These are phyloP conservation scores for Artemisia annua DNA, from an alignment of 129 eudicot genomes.

Conservation along the genomic window DNA sequence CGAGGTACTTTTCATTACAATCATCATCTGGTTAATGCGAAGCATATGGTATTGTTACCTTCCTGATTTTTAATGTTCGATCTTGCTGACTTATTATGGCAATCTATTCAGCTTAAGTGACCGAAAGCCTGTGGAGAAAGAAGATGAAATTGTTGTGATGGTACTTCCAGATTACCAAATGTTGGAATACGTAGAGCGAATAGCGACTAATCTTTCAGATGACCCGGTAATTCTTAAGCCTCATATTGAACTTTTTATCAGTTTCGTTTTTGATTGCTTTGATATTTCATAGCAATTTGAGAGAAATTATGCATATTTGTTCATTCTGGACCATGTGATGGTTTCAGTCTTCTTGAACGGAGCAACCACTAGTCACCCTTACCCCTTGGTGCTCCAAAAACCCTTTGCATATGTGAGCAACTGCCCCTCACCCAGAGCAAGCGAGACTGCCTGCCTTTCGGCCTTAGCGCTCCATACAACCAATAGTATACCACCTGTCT, in stretches of 20 bases:
- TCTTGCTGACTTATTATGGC: background rate
- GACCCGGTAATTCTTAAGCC: conserved; percentile 64
- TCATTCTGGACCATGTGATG: no score
- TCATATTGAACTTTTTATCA: background rate
- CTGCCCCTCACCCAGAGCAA: no score
- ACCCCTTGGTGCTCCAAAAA: no score
- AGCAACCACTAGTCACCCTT: no score
- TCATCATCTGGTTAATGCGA: background rate
- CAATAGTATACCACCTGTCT: no score
- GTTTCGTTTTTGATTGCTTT: background rate
- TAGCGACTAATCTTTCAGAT: conserved; percentile 71
- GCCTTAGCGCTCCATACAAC: no score
- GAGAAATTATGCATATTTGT: no score
- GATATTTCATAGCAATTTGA: background rate
- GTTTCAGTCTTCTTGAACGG: no score
- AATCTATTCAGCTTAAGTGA: conserved; percentile 74
- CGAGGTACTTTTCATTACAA: conserved; percentile 57
- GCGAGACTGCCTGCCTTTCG: no score
- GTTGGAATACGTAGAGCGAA: conserved; percentile 76
- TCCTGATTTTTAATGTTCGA: background rate
- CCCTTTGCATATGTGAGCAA: no score
- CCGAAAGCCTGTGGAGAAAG: conserved; percentile 78
- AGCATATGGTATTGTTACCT: background rate
- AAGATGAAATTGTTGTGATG: conserved; percentile 95
- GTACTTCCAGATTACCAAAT: conserved; percentile 95